These are phyloP conservation scores for Petasospora fabianii DNA, from an alignment of 1,139 yeast species.

Conservation along the genomic window DNA sequence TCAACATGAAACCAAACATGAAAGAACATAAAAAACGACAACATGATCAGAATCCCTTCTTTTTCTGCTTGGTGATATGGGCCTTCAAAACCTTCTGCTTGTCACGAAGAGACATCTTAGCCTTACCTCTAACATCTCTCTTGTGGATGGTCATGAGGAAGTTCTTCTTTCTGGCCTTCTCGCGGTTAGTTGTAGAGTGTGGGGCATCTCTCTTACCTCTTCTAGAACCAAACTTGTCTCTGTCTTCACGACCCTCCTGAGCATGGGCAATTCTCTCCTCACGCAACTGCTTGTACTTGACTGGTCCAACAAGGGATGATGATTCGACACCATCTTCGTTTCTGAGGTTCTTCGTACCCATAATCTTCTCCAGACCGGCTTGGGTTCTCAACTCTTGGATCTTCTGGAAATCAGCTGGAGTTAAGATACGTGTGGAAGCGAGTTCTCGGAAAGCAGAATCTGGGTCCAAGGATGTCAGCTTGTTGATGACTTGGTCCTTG, in stretches of 20 bases:
- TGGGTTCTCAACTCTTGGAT: constrained; percentile 78
- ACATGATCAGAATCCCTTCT: constrained; percentile 48
- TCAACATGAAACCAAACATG: too few relatives aligned
- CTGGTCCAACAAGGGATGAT: constrained; percentile 71
- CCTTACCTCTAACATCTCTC: constrained; percentile 90
- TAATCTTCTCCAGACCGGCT: constrained; percentile 76
- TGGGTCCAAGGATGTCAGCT: constrained; percentile 24
- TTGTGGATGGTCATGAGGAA: constrained; percentile 98
- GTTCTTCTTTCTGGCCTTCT: constrained; percentile 97
- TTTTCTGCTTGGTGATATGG: constrained; percentile 85
- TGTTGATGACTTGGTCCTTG: constrained; percentile 25
- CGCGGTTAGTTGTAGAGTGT: constrained; percentile 91
- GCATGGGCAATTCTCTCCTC: constrained; percentile 89
- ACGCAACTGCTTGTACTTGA: constrained; percentile 78
- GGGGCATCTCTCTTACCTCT: constrained; percentile 76
- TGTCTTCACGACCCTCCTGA: constrained; percentile 87
- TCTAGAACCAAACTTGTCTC: constrained; percentile 85
- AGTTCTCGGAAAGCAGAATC: constrained; percentile 56
- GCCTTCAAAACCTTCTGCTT: constrained; percentile 83
- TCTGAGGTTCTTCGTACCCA: constrained; percentile 34
- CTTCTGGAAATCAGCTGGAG: constrained; percentile 97
- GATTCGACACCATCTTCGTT: constrained; percentile 89
- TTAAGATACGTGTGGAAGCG: constrained; percentile 72
- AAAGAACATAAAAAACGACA: not conserved
- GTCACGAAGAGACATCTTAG: constrained; percentile 83